Evolutionary conservation across 371 early-diverging fungal species (phyloP).

Genomic region (Apophysomyces ossiformis): DNA sequence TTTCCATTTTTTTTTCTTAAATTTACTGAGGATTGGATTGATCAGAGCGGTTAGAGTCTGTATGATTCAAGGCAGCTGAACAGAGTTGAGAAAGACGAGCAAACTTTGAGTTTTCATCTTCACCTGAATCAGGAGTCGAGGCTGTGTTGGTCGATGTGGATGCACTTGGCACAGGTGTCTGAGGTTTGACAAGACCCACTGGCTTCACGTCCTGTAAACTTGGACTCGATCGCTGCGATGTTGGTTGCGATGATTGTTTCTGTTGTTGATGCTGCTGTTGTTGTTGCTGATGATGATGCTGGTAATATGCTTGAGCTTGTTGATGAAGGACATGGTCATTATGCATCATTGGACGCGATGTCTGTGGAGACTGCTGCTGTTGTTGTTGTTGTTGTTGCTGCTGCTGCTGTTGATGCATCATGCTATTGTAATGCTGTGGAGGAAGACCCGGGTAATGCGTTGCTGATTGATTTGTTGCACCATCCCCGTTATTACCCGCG

Average conservation of each 20-base stretch:
- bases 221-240: slow-evolving; percentile 4
- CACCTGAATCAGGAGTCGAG: slow-evolving; percentile 44
- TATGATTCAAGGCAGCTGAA: slow-evolving; percentile 26
- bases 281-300: slow-evolving; percentile 21
- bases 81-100: slow-evolving; percentile 27
- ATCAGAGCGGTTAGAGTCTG: slow-evolving; percentile 5
- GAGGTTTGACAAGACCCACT: slow-evolving; percentile 18
- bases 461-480: slow-evolving; percentile 9
- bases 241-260: slow-evolving; percentile 26
- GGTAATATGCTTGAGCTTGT: slow-evolving; percentile 18
- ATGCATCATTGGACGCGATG: slow-evolving; percentile 11
- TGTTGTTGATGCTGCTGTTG: slow-evolving; percentile 29
- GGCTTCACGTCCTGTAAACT: slow-evolving; percentile 16
- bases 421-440: slow-evolving; percentile 7
- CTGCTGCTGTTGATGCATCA: slow-evolving; percentile 20
- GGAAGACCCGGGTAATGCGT: slow-evolving; percentile 18
- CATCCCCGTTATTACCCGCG: slow-evolving; percentile 25
- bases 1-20: slow-evolving; percentile 12
- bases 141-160: slow-evolving; percentile 36
- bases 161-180: slow-evolving; percentile 50
- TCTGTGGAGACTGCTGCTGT: slow-evolving; percentile 7
- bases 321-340: slow-evolving; percentile 18
- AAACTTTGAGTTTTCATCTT: slow-evolving; percentile 21
- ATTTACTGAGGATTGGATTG: background rate
- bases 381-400: slow-evolving; percentile 7